phyloP scores from a whole-genome alignment of 129 eudicot genomes.

The Saposhnikovia divaricata region DNA sequence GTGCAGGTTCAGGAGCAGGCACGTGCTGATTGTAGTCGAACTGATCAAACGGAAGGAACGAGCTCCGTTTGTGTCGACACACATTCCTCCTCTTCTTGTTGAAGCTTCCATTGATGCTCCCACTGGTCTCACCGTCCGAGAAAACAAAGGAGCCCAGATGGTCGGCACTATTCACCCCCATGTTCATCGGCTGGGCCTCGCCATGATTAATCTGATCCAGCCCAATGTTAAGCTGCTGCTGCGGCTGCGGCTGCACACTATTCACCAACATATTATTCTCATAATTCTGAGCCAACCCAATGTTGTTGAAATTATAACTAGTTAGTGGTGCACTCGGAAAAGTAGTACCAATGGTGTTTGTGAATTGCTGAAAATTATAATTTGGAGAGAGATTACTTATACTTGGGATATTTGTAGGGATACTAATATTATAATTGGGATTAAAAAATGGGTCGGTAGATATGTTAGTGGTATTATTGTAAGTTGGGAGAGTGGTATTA shows the following conservation, averaged over 20 bases:
- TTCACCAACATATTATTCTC: neutral
- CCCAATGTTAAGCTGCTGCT: no score
- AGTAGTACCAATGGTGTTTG: neutral
- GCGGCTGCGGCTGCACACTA: neutral
- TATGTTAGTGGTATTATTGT: no score
- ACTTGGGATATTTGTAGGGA: neutral
- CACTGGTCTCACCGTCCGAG: neutral
- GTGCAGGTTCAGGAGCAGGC: neutral
- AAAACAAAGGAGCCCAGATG: neutral
- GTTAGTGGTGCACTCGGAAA: neutral
- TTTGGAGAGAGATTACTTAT: neutral
- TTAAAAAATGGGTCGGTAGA: no score
- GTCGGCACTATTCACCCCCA: neutral
- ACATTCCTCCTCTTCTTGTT: neutral
- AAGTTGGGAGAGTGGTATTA: no score
- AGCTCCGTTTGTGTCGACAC: neutral
- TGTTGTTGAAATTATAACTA: neutral
- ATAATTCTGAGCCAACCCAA: neutral
- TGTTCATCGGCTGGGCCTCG: neutral
- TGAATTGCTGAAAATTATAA: neutral
- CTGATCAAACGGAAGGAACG: neutral
- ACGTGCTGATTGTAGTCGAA: neutral
- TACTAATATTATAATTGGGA: no score
- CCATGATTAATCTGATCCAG: no score
- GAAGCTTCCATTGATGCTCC: neutral